phyloP scores from a whole-genome alignment of 2,329 filamentous ascomycete species.

The Calycina marina region DNA sequence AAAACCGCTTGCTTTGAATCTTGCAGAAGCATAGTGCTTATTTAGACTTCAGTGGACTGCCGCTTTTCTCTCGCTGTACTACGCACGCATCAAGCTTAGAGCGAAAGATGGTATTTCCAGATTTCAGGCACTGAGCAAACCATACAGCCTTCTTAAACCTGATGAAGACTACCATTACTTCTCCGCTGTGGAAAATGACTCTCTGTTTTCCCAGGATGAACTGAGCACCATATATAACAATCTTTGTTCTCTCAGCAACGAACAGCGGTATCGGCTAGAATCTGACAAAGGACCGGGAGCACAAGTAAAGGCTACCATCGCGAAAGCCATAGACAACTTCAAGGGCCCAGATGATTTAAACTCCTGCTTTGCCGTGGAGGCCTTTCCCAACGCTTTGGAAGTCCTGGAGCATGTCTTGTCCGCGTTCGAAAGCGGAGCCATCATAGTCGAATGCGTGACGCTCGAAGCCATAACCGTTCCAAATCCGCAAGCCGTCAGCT shows the following conservation, averaged over 20 bases:
- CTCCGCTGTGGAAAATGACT: slow-evolving; percentile 22
- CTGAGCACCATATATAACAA: slow-evolving; percentile 31
- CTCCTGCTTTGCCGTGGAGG: slow-evolving; percentile 22
- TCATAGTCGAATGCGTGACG: slow-evolving; percentile 14
- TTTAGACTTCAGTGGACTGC: slow-evolving; percentile 8
- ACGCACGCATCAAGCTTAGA: slow-evolving; percentile 15
- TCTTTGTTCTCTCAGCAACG: slow-evolving; percentile 26
- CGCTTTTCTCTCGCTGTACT: slow-evolving; percentile 19
- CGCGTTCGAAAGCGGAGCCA: slow-evolving; percentile 12
- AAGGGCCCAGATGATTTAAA: slow-evolving; percentile 18
- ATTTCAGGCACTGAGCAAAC: background rate
- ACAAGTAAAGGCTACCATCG: slow-evolving; percentile 27
- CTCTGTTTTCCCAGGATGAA: slow-evolving; percentile 34
- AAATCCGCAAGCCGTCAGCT: slow-evolving; percentile 13
- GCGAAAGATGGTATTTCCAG: slow-evolving; percentile 13
- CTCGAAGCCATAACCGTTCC: slow-evolving; percentile 8
- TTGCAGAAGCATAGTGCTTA: slow-evolving; percentile 26
- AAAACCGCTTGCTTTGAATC: slow-evolving; percentile 29
- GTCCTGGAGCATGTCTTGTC: slow-evolving; percentile 18
- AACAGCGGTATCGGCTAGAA: slow-evolving; percentile 27
- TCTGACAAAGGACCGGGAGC: slow-evolving; percentile 30
- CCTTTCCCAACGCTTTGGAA: slow-evolving; percentile 28
- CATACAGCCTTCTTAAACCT: slow-evolving; percentile 5
- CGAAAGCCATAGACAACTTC: slow-evolving; percentile 19
- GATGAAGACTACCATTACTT: slow-evolving; percentile 11